Conservation (phyloP, 768 basidiomycete species). For the Termitomyces sp. region DNA sequence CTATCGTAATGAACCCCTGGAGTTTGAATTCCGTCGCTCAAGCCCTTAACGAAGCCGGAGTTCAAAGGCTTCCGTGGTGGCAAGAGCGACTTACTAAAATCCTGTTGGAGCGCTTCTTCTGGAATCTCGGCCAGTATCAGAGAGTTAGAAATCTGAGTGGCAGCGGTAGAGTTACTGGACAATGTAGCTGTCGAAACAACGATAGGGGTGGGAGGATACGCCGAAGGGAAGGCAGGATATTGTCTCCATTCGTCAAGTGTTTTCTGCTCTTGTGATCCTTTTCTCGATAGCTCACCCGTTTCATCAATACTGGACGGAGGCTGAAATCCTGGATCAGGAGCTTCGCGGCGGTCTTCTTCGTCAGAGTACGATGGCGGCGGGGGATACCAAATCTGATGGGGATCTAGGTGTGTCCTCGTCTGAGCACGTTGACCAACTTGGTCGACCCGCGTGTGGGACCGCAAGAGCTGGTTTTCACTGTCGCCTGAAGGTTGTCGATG, state of each 20-base stretch:
- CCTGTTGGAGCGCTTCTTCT: constrained; percentile 42
- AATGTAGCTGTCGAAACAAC: constrained; percentile 27
- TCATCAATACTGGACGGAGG: background rate
- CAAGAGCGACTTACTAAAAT: constrained; percentile 70
- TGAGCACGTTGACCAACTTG: constrained; percentile 9
- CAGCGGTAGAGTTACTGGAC: background rate
- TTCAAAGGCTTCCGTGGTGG: constrained; percentile 51
- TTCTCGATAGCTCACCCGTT: background rate
- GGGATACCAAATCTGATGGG: constrained; percentile 56
- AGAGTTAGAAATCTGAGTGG: constrained; percentile 7
- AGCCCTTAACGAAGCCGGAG: constrained; percentile 52
- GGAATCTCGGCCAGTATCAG: constrained; percentile 26
- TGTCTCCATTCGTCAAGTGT: constrained; percentile 62
- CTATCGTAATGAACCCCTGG: constrained; percentile 33
- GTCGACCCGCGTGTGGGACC: constrained; percentile 2
- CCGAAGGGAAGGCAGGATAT: constrained; percentile 72
- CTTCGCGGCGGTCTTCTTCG: constrained; percentile 23
- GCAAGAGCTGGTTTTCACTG: background rate
- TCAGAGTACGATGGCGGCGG: constrained; percentile 40
- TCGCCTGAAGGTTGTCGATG: background rate
- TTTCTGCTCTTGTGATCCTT: constrained; percentile 16
- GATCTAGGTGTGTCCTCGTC: background rate
- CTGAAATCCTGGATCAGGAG: background rate
- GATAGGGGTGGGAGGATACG: constrained; percentile 70
- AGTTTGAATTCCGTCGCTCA: constrained; percentile 46